phyloP scores from a whole-genome alignment of 1,284 basidiomycete genomes.

The Cutaneotrichosporon sp. region DNA sequence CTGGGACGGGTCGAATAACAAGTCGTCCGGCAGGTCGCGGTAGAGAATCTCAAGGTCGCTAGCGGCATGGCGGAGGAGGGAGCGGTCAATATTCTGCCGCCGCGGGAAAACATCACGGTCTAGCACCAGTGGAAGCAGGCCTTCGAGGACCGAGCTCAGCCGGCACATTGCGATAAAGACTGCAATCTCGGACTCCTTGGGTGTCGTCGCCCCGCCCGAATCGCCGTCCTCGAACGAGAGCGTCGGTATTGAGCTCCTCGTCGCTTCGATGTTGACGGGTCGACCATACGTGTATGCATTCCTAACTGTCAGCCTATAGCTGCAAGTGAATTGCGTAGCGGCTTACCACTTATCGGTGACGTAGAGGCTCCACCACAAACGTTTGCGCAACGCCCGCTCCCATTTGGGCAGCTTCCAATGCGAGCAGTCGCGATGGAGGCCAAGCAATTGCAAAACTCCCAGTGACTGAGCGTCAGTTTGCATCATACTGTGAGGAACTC shows the following conservation, averaged over 20 bases:
- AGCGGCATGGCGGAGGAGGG: slow-evolving; percentile 10
- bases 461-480: slow-evolving; percentile 12
- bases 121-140: slow-evolving; percentile 14
- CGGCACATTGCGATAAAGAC: slow-evolving; percentile 16
- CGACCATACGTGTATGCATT: slow-evolving; percentile 23
- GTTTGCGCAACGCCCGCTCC: slow-evolving; percentile 22
- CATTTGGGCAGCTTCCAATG: slow-evolving; percentile 24
- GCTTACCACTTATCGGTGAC: slow-evolving; percentile 24
- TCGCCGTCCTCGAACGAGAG: slow-evolving; percentile 17
- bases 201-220: background rate
- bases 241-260: slow-evolving; percentile 7
- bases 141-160: slow-evolving; percentile 13
- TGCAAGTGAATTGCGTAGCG: too few species aligned
- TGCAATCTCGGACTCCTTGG: slow-evolving; percentile 9
- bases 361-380: slow-evolving; percentile 27
- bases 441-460: slow-evolving; percentile 21
- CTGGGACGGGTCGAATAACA: slow-evolving; percentile 6
- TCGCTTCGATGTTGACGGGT: slow-evolving; percentile 13
- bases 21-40: slow-evolving; percentile 12
- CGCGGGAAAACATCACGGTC: slow-evolving; percentile 6
- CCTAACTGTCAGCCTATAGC: background rate
- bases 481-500: background rate
- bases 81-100: slow-evolving; percentile 4
- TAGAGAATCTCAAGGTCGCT: slow-evolving; percentile 16
- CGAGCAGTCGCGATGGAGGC: slow-evolving; percentile 27